These are phyloP conservation scores for Kodamaea hsintzibuensis DNA, from an alignment of 805 yeast genomes.

Conservation along the genomic window DNA sequence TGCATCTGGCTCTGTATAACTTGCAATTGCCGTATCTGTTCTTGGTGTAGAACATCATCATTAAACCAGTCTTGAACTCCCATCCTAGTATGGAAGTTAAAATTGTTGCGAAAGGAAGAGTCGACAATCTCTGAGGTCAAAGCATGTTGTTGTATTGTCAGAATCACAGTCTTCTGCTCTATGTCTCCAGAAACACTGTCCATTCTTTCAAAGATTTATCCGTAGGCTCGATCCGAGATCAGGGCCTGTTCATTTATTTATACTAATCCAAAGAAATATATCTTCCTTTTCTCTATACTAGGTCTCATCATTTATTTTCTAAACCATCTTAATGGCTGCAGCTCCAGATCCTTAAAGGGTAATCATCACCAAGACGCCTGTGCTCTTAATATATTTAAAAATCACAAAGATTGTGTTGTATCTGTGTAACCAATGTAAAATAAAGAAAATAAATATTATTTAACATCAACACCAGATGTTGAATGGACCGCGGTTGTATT, in stretches of 20 bases:
- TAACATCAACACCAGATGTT: too few relatives aligned
- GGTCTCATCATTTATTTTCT: not conserved
- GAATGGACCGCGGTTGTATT: not conserved
- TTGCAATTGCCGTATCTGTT: conserved; percentile 1
- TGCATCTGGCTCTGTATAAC: not conserved
- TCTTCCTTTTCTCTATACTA: not conserved
- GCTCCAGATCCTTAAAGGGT: not conserved
- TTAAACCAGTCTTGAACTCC: not conserved
- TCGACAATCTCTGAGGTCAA: not conserved
- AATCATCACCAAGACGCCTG: not conserved
- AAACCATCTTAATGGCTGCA: not conserved
- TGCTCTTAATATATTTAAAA: not conserved
- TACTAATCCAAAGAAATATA: not conserved
- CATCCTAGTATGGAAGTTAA: conserved; percentile 10
- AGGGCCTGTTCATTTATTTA: not conserved
- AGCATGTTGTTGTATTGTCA: not conserved
- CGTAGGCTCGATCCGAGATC: not conserved
- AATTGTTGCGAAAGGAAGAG: conserved; percentile 7
- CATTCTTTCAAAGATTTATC: not conserved
- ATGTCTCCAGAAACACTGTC: not conserved
- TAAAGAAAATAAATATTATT: not conserved
- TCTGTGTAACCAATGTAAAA: not conserved
- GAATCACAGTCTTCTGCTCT: not conserved
- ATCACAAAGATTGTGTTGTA: not conserved
- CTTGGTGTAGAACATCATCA: not conserved